phyloP scores from a whole-genome alignment of 805 yeast species.

The Metschnikowia peoriensis region DNA sequence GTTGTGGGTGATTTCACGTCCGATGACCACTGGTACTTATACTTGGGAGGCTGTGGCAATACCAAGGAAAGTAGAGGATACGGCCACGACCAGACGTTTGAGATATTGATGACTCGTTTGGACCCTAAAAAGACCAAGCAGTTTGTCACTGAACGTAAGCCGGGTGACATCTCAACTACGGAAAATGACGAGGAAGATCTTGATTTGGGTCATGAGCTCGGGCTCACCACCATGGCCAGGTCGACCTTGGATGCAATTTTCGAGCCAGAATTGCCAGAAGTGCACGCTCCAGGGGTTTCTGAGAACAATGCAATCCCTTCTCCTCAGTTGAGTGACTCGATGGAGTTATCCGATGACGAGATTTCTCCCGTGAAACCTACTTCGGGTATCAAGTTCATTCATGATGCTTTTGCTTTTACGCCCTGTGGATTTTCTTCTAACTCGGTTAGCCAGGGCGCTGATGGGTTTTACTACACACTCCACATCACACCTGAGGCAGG shows the following conservation, averaged over 20 bases:
- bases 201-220: constrained; percentile 78
- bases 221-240: constrained; percentile 61
- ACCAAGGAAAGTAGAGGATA: constrained; percentile 1
- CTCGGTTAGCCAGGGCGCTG: constrained; percentile 55
- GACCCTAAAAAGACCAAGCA: constrained; percentile 52
- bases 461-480: constrained; percentile 64
- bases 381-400: constrained; percentile 40
- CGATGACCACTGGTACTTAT: constrained; percentile 89
- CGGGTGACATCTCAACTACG: constrained; percentile 33
- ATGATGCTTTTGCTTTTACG: constrained; percentile 85
- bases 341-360: constrained; percentile 24
- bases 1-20: constrained; percentile 73
- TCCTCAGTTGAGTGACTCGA: constrained; percentile 30
- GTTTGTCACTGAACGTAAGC: constrained; percentile 56
- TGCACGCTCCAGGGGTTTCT: neutral
- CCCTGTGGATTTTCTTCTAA: constrained; percentile 97
- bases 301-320: constrained; percentile 28
- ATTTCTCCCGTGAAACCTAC: neutral
- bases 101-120: constrained; percentile 86
- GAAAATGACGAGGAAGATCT: constrained; percentile 45
- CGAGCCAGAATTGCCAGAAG: constrained; percentile 6
- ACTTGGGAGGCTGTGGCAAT: constrained; percentile 52
- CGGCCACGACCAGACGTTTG: constrained; percentile 68
- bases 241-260: constrained; percentile 65
- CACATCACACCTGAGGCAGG: constrained; percentile 94